A percentile compares a stretch with the other conserved stretches of the same genome.
phyloP scores from a whole-genome alignment of 2,329 filamentous ascomycete species.

The Coniochaeta ligniaria region DNA sequence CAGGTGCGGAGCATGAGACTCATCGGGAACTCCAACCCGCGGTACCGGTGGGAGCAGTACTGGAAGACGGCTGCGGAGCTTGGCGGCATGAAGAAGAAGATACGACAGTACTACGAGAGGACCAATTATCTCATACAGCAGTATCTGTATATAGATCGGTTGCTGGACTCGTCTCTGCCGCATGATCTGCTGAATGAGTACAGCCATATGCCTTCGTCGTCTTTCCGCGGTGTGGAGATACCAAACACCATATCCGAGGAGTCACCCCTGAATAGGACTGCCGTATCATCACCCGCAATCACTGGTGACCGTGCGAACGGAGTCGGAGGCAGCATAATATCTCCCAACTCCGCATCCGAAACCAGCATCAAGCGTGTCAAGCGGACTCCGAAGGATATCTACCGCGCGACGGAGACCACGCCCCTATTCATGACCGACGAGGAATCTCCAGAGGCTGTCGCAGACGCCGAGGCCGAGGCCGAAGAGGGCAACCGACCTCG shows the following conservation, averaged over 20 bases:
- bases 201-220: conserved; percentile 51
- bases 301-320: conserved; percentile 14
- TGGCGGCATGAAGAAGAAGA: conserved; percentile 59
- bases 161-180: conserved; percentile 87
- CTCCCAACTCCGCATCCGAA: background rate
- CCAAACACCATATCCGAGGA: conserved; percentile 75
- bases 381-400: conserved; percentile 79
- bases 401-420: conserved; percentile 64
- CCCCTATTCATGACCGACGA: conserved; percentile 48
- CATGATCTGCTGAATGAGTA: conserved; percentile 91
- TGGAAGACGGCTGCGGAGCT: conserved; percentile 77
- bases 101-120: conserved; percentile 81
- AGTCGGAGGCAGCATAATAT: conserved; percentile 10
- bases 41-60: conserved; percentile 81
- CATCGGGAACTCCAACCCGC: conserved; percentile 80
- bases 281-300: conserved; percentile 20
- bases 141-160: conserved; percentile 86
- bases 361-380: conserved; percentile 48
- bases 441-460: conserved; percentile 34
- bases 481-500: conserved; percentile 30
- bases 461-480: conserved; percentile 31
- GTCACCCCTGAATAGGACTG: conserved; percentile 24
- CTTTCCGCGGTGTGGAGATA: conserved; percentile 49
- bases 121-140: conserved; percentile 85
- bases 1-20: conserved; percentile 77